Percentiles rank a stretch among this genome's conserved stretches.
These are phyloP conservation scores for Xylaria flabelliformis DNA, from an alignment of 495 filamentous ascomycete genomes.

Conservation along the genomic window DNA sequence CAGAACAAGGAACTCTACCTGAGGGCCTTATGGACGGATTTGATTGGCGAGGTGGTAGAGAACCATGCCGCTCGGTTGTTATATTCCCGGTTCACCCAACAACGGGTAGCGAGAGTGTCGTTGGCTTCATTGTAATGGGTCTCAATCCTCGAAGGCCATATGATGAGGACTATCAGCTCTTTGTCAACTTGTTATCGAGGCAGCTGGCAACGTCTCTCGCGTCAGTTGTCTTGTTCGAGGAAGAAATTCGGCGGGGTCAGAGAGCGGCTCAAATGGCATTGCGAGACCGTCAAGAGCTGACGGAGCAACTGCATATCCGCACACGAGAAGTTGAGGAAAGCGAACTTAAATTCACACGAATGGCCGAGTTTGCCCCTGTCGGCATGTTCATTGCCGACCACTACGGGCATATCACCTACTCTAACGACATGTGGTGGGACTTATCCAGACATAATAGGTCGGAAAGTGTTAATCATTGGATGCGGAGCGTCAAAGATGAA, in stretches of 20 bases:
- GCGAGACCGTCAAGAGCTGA: conserved; percentile 69
- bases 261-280: conserved; percentile 69
- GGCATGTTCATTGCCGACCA: conserved; percentile 75
- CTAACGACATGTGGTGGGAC: conserved; percentile 76
- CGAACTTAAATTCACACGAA: conserved; percentile 74
- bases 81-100: conserved; percentile 75
- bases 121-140: conserved; percentile 74
- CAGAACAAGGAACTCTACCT: conserved; percentile 64
- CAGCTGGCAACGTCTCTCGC: conserved; percentile 75
- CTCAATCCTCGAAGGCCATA: conserved; percentile 72
- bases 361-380: conserved; percentile 76
- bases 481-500: conserved; percentile 67
- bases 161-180: conserved; percentile 73
- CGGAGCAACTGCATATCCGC: conserved; percentile 67
- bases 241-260: conserved; percentile 72
- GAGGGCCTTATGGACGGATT: conserved; percentile 64
- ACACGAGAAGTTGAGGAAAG: conserved; percentile 73
- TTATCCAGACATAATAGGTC: conserved; percentile 64
- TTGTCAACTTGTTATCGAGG: conserved; percentile 70
- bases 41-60: conserved; percentile 68
- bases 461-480: conserved; percentile 63
- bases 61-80: conserved; percentile 67
- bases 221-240: conserved; percentile 74
- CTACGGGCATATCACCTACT: conserved; percentile 67
- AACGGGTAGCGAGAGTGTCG: conserved; percentile 62